Evolutionary conservation across 306 rosid genomes (phyloP), one percentile per base, ranked within the genome.

Genomic region (Cercis canadensis): DNA sequence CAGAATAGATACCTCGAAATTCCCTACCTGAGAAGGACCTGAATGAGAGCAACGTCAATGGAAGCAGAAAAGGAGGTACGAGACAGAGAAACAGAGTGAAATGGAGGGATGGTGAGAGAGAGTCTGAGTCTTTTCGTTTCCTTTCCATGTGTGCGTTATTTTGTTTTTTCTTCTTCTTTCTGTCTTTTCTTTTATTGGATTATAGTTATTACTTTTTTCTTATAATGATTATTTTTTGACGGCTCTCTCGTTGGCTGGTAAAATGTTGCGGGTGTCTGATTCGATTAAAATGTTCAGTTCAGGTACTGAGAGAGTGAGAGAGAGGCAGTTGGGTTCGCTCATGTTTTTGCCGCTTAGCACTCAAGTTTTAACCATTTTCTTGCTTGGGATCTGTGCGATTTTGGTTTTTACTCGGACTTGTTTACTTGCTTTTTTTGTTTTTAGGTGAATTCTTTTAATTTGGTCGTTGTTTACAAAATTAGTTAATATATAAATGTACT

Each of bases 111-210:
- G 53, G 34, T 41, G 63, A 16, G 32, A 66, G 61, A 18, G 73
- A 44, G 81, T 77, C 75, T 57, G 62, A 53, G 85, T 79, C 87
- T 51, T 65, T 88, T 67, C 83, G 80, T 78, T 86, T 75, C 74
- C 67, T 69, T 75, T 81, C 81, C 88, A 56, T 71, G 70, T 62
- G 82, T 55, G 69, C 39, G 76, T 41, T 57, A 50, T 62, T 67
- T 52, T 50, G 56, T 41, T 64, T 57, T 62, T 72, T 39, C 50
- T 39, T 56, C 62, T 34, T 11, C 16, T 18, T 64, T 11, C 18
- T 7, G 29, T 31, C 11, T 41, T 36, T 47, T 29, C 5, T 40
- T 62, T 51, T 19, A 10, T 60, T 72, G 10, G 57, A 64, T 33
- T 32, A 41, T n/a, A 0, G 4, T 5, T 16, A 6, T 15, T 0